Percentiles rank a stretch among this genome's conserved stretches.
Evolutionary conservation across 441 rosid species (phyloP).

Genomic region (Populus hybrid): DNA sequence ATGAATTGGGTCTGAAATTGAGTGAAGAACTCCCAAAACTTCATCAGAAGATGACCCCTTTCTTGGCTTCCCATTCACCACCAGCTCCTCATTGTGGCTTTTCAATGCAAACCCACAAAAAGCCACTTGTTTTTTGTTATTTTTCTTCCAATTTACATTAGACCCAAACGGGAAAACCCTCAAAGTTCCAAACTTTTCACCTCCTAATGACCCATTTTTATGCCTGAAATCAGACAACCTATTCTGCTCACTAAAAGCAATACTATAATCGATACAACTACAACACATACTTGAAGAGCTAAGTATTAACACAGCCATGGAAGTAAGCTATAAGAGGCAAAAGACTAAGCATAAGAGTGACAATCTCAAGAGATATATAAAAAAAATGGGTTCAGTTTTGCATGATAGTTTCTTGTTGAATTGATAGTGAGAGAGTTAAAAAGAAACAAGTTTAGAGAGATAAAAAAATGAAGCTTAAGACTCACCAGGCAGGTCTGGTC

Average conservation of each 20-base stretch:
- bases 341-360: not conserved
- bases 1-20: conserved; percentile 49
- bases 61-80: conserved; percentile 31
- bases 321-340: not conserved
- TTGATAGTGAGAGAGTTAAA: conserved; percentile 13
- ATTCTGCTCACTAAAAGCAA: conserved; percentile 24
- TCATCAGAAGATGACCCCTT: conserved; percentile 45
- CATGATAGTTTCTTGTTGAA: conserved; percentile 17
- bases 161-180: conserved; percentile 32
- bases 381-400: not conserved
- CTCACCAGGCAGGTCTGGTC: conserved; percentile 4
- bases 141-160: conserved; percentile 35
- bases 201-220: conserved; percentile 21
- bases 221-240: conserved; percentile 29
- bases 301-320: conserved; percentile 48
- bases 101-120: conserved; percentile 34
- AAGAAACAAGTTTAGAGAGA: not conserved
- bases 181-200: conserved; percentile 34
- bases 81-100: conserved; percentile 28
- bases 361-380: conserved; percentile 2
- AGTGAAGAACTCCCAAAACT: conserved; percentile 44
- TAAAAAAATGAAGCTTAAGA: not conserved
- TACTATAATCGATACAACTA: conserved; percentile 32
- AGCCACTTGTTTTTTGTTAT: conserved; percentile 34
- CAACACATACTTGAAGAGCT: conserved; percentile 51